Evolutionary conservation across 345 rosid genomes (phyloP), one percentile per base, ranked within the genome.

Genomic region (Gossypium rotundifolium): DNA sequence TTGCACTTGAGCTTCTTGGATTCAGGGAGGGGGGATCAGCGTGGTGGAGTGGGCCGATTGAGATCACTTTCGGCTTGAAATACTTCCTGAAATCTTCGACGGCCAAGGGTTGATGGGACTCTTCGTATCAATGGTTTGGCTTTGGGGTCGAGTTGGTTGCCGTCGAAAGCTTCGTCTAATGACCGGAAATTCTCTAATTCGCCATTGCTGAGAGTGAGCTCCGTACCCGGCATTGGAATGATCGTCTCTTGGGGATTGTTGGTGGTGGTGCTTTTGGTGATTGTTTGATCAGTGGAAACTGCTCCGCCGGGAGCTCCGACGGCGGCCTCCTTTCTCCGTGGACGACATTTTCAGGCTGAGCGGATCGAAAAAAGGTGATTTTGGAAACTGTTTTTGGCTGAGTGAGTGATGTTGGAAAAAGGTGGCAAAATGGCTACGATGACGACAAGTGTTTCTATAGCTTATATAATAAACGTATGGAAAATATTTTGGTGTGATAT

Each of bases 1-100:
- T 7, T 52, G 12, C 2, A 33, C 74, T 66, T 74, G n/a, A 71
- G 51, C 51, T 33, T 60, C 73, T 74, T 68, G 2, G 77, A 65
- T 0, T 1, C 9, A 44, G 45, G n/a, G 27, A 76, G 59, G 11
- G 25, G 29, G 52, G 55, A 2, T 74, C 23, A 2, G 4, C 42
- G n/a, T 71, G 82, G 65, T 77, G 82, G 8, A 79, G 33, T 22
- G 85, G 77, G 5, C 79, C 85, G 16, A 82, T 53, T 3, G 79
- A 51, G 33, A 82, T 53, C 57, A 74, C 62, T 18, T 25, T 33
- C 1, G 81, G 82, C 38, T 73, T 60, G 20, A 48, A 82, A 40
- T 75, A 74, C 23, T 70, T 70, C 0, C 0, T 2, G 42, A 51
- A 74, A 20, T 22, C 11, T 25, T 58, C 16, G 62, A 10, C 1